Base-by-base conservation (phyloP, 208 protist species). In the Leishmania arabica region DNA sequence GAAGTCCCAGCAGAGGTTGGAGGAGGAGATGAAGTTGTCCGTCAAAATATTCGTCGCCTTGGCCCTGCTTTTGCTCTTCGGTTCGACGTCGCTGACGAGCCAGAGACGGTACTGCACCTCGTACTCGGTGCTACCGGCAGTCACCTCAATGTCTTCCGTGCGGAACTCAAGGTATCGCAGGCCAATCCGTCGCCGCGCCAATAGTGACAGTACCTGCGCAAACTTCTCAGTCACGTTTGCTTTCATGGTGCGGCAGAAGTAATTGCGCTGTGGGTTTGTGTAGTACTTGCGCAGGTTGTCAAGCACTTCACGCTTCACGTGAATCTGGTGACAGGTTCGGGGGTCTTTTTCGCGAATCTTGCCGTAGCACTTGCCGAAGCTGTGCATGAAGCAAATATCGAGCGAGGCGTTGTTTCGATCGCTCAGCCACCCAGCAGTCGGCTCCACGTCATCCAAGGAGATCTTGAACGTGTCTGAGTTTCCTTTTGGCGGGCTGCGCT, bases 361-460 rank as follows among this genome's bases (percentile, higher is more conserved):
- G 58, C 89, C 89, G 62, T 83, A 86, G 68, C 89, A 92, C 60
- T 92, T 92, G 37, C 86, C 86, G 53, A 92, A 92, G 79, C 89
- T 92, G 84, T 92, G 89, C 89, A 92, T 92, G 75, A 92, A 92
- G 79, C 89, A 92, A 51, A 92, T 92, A 58, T 90, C 87, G 17
- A 92, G 79, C 51, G 82, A 84, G 34, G 86, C 69, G 72, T 89
- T 90, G 78, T 92, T 90, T 45, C 87, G 83, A 76, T 90, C 86
- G 37, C 84, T 88, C 47, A 90, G 78, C 89, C 89, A 92, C 6
- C 89, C 89, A 19, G 82, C 84, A 3, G 89, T 92, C 47, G 89
- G 89, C 74, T 92, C 89, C 54, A 92, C 77, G 60, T 92, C 89
- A 27, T 81, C 80, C 19, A 88, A 82, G 27, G 80, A 87, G 27